phyloP scores from a whole-genome alignment of 495 filamentous ascomycete species.

The Ramalina intermedia region DNA sequence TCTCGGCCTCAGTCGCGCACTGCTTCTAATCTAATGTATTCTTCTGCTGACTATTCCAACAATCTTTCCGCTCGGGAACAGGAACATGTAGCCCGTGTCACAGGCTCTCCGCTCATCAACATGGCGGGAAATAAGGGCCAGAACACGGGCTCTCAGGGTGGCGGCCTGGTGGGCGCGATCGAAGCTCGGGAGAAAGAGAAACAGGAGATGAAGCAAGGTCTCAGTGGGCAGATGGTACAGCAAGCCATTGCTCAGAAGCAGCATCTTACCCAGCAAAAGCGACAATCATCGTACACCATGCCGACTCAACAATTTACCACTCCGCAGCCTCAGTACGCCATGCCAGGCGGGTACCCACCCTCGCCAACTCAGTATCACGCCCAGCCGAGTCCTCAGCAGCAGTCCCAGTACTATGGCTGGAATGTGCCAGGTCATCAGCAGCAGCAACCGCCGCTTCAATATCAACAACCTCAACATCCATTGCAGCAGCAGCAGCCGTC shows the following conservation, averaged over 20 bases:
- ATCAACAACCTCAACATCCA: conserved; percentile 9
- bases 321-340: conserved; percentile 12
- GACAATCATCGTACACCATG: conserved; percentile 12
- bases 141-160: conserved; percentile 25
- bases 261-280: conserved; percentile 36
- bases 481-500: conserved; percentile 13
- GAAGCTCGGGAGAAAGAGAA: conserved; percentile 62
- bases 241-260: conserved; percentile 66
- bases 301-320: conserved; percentile 26
- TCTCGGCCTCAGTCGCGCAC: conserved; percentile 38
- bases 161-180: conserved; percentile 61
- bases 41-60: conserved; percentile 37
- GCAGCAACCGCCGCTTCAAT: conserved; percentile 12
- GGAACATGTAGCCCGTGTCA: conserved; percentile 79
- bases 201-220: conserved; percentile 52
- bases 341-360: conserved; percentile 14
- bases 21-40: conserved; percentile 27
- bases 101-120: conserved; percentile 67
- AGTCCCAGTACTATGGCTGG: conserved; percentile 6
- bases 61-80: conserved; percentile 86
- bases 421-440: conserved; percentile 4
- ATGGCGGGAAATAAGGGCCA: conserved; percentile 41
- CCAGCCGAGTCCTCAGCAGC: not conserved
- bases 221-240: conserved; percentile 59
- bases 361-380: conserved; percentile 7